Evolutionary conservation across 208 protist species (phyloP), one percentile per base, ranked within the genome.

Genomic region (Crithidia expoeki): DNA sequence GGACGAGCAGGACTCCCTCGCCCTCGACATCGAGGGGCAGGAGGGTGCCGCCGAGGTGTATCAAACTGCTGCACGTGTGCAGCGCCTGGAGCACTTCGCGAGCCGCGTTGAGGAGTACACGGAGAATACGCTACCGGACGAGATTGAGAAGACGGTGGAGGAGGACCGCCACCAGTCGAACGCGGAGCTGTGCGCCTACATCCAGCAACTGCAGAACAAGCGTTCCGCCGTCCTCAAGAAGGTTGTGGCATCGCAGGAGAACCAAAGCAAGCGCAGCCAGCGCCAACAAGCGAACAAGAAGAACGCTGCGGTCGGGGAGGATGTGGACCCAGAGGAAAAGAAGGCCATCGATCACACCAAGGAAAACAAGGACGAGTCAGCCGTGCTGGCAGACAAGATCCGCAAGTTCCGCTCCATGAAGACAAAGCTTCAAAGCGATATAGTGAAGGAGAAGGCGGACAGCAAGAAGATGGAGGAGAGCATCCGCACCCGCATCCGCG

Each of bases 1-100:
- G 81, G 85, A 95, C 59, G 85, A 91, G 72, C 85, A 89, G 65
- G 85, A 93, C 67, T 82, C 82, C 11, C 62, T 92, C 23, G 53
- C 77, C 21, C 85, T 87, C 25, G 83, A 93, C 60, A 79, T 93
- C 21, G 86, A 93, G 59, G 70, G 63, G 0, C 58, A 87, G 44
- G 76, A 89, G 30, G 77, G 68, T 12, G 73, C 66, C 9, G 51
- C 74, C 12, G 75, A 80, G 21, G 52, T 93, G 34, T 89, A 86
- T 66, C 79, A 88, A 28, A 71, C 80, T 12, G 90, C 84, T 17
- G 90, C 88, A 9, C 87, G 90, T 21, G 79, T 93, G 63, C 85
- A 93, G 61, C 79, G 81, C 11, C 79, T 92, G 32, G 90, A 93
- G 77, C 60, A 72, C 55, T 95, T 93, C 47, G 73, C 72, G 44